These are phyloP conservation scores for Scheffersomyces lignosus DNA, from an alignment of 805 yeast species.

Conservation along the genomic window DNA sequence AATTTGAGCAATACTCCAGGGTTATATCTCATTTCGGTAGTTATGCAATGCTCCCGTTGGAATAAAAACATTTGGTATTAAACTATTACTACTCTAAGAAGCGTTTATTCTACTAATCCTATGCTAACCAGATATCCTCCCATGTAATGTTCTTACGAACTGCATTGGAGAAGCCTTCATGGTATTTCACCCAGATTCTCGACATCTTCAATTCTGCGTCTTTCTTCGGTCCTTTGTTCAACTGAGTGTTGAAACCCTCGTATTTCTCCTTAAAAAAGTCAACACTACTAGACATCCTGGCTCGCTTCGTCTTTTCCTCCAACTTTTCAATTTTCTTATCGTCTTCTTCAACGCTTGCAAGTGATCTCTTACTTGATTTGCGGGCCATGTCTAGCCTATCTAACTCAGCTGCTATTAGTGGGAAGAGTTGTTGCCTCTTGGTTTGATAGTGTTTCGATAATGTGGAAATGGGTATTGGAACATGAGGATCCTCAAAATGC, in stretches of 20 bases:
- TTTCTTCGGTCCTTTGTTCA: constrained; percentile 19
- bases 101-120: too few species aligned
- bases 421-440: constrained; percentile 36
- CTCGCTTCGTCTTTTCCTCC: constrained; percentile 19
- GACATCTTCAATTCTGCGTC: constrained; percentile 35
- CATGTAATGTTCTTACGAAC: constrained; percentile 82
- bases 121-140: constrained; percentile 57
- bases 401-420: constrained; percentile 34
- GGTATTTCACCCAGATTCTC: constrained; percentile 79
- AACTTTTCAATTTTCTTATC: constrained; percentile 12
- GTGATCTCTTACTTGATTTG: constrained; percentile 14
- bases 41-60: too few species aligned
- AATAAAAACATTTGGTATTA: too few species aligned
- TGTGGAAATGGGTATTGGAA: constrained; percentile 12
- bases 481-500: constrained; percentile 19
- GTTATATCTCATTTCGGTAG: too few species aligned
- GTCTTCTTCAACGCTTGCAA: constrained; percentile 24
- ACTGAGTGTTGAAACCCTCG: constrained; percentile 32
- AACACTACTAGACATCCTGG: constrained; percentile 30
- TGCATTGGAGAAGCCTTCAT: constrained; percentile 91
- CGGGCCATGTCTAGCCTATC: constrained; percentile 18
- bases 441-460: constrained; percentile 23
- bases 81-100: too few species aligned
- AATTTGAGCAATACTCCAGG: too few species aligned
- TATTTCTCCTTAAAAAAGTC: constrained; percentile 42